Evolutionary conservation across 2,329 filamentous ascomycete genomes (phyloP).

Genomic region (Bipolaris sorokiniana): DNA sequence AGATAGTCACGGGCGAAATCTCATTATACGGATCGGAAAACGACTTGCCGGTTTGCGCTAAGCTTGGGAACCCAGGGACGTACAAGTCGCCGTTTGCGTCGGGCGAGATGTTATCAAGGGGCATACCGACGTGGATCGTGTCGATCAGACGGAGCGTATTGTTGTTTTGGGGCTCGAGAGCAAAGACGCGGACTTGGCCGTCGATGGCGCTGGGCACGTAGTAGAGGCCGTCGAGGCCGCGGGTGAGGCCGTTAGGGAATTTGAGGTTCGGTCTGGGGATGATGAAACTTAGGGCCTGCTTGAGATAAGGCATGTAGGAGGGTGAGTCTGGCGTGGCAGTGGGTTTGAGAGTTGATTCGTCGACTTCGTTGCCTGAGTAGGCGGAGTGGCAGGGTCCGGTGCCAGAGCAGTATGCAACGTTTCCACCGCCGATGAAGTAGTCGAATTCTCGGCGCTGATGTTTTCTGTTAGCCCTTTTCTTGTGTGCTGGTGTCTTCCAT

Average conservation of each 20-base stretch:
- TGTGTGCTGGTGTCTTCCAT: not conserved
- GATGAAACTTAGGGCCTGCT: slow-evolving; percentile 7
- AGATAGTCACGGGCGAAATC: slow-evolving; percentile 26
- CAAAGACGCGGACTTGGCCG: slow-evolving; percentile 31
- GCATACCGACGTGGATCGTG: slow-evolving; percentile 32
- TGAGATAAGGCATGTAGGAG: slow-evolving; percentile 12
- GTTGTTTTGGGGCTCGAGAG: slow-evolving; percentile 16
- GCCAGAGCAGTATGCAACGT: slow-evolving; percentile 32
- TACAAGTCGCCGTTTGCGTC: slow-evolving; percentile 38
- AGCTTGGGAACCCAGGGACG: slow-evolving; percentile 29
- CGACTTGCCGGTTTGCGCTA: slow-evolving; percentile 13
- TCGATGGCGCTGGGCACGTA: slow-evolving; percentile 38
- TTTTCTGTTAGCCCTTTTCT: not conserved
- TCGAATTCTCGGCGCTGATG: slow-evolving; percentile 28
- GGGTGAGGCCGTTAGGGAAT: slow-evolving; percentile 38
- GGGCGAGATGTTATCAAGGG: slow-evolving; percentile 36
- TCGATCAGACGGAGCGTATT: slow-evolving; percentile 30
- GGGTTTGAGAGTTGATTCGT: not conserved
- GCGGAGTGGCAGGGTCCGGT: slow-evolving; percentile 27
- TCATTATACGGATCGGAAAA: slow-evolving; percentile 24
- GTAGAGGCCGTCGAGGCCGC: slow-evolving; percentile 31
- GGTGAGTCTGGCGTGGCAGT: not conserved
- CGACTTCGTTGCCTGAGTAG: slow-evolving; percentile 16
- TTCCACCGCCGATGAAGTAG: slow-evolving; percentile 36
- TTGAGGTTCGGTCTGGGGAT: slow-evolving; percentile 32